A percentile compares a stretch with the other conserved stretches of the same genome.
These are phyloP conservation scores for Rhodosporidiobolus sp. DNA, from an alignment of 768 basidiomycete genomes.

Conservation along the genomic window DNA sequence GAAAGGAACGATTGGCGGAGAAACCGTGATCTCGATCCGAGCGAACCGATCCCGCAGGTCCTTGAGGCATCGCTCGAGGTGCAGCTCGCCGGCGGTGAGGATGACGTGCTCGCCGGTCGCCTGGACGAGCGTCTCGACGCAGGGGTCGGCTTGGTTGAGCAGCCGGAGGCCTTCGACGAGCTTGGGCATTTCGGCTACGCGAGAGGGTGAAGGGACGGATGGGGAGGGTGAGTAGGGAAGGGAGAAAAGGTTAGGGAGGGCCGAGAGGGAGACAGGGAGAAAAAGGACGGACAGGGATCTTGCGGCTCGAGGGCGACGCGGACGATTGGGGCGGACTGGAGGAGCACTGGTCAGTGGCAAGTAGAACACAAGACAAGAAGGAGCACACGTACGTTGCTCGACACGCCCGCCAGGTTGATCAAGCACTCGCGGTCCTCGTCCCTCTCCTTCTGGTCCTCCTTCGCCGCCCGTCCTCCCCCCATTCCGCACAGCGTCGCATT, in stretches of 20 bases:
- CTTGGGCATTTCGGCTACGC: slow-evolving; percentile 73
- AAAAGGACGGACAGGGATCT: slow-evolving; percentile 53
- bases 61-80: slow-evolving; percentile 94
- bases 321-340: slow-evolving; percentile 80
- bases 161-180: slow-evolving; percentile 80
- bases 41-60: slow-evolving; percentile 96
- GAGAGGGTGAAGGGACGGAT: too few relatives aligned
- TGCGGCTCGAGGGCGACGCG: slow-evolving; percentile 88
- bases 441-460: slow-evolving; percentile 42
- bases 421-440: slow-evolving; percentile 58
- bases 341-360: neutral
- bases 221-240: too few relatives aligned
- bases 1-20: slow-evolving; percentile 95
- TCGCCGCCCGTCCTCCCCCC: slow-evolving; percentile 45
- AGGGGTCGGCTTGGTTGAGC: slow-evolving; percentile 91
- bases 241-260: neutral
- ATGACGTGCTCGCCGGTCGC: slow-evolving; percentile 97
- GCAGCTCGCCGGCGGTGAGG: slow-evolving; percentile 88
- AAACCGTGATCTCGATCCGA: slow-evolving; percentile 83
- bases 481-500: slow-evolving; percentile 75
- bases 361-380: neutral
- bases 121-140: slow-evolving; percentile 95
- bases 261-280: neutral
- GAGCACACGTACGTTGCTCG: slow-evolving; percentile 57
- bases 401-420: slow-evolving; percentile 76